Percentiles rank a stretch among this genome's conserved stretches.
Conservation (phyloP, 1,139 yeast genomes). For the Lodderomyces margitis region DNA sequence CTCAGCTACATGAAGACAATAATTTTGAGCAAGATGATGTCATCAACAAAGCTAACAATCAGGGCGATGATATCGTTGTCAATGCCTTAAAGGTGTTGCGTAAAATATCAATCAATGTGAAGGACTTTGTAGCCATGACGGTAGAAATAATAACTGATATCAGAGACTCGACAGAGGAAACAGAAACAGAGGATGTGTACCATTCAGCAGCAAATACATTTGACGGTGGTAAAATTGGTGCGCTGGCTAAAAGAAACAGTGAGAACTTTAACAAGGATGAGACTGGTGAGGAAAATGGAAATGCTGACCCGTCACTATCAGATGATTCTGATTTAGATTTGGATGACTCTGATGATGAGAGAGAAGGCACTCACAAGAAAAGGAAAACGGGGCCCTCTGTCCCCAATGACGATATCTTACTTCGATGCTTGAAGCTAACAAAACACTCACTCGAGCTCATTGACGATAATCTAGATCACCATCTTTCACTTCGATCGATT, state of each 20-base stretch:
- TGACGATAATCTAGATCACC: slow-evolving; percentile 62
- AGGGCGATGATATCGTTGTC: slow-evolving; percentile 3
- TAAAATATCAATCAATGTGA: slow-evolving; percentile 72
- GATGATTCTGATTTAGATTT: slow-evolving; percentile 17
- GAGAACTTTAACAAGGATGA: slow-evolving; percentile 9
- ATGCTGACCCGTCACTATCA: not conserved
- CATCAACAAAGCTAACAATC: not conserved
- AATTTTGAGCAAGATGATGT: not conserved
- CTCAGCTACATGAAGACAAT: slow-evolving; percentile 44
- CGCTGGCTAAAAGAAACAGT: slow-evolving; percentile 19
- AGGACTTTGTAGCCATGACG: slow-evolving; percentile 80
- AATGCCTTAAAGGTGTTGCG: slow-evolving; percentile 61
- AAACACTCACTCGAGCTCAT: slow-evolving; percentile 70
- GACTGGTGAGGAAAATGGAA: slow-evolving; percentile 6
- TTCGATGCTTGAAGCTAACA: slow-evolving; percentile 68
- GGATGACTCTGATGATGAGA: slow-evolving; percentile 21
- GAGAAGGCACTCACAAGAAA: slow-evolving; percentile 26
- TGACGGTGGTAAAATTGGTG: slow-evolving; percentile 19
- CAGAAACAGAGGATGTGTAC: slow-evolving; percentile 37
- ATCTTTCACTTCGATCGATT: slow-evolving; percentile 68
- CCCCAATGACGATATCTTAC: slow-evolving; percentile 49
- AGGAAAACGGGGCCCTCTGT: slow-evolving; percentile 37
- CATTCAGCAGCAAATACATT: slow-evolving; percentile 55
- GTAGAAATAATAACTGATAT: slow-evolving; percentile 87
- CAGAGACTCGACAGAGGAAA: slow-evolving; percentile 56